Conservation (phyloP, 2,329 filamentous ascomycete species). For the Neofusicoccum laricinum region DNA sequence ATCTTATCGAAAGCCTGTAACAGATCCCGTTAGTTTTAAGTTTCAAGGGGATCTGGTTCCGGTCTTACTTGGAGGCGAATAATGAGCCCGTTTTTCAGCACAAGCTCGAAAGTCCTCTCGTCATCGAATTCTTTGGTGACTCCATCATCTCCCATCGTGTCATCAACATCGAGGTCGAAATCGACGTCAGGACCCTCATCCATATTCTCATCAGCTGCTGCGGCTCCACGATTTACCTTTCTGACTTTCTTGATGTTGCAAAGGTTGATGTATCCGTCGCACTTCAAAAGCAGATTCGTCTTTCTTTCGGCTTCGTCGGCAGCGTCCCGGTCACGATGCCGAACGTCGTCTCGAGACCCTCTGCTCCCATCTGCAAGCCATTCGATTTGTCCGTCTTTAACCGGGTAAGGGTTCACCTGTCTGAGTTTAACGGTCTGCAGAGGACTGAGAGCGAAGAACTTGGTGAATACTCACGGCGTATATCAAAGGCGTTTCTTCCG, state of each 20-base stretch:
- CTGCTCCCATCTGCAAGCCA: slow-evolving; percentile 52
- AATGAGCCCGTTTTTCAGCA: slow-evolving; percentile 60
- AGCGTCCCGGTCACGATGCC: slow-evolving; percentile 56
- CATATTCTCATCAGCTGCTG: slow-evolving; percentile 52
- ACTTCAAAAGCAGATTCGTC: slow-evolving; percentile 54
- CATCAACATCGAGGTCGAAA: slow-evolving; percentile 49
- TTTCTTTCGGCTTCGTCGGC: slow-evolving; percentile 58
- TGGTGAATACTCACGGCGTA: slow-evolving; percentile 43
- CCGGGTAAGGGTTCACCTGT: slow-evolving; percentile 56
- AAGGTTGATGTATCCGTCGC: slow-evolving; percentile 65
- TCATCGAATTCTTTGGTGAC: slow-evolving; percentile 53
- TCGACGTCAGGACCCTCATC: slow-evolving; percentile 54
- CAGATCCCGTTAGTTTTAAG: background rate
- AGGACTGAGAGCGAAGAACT: background rate
- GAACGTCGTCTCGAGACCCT: slow-evolving; percentile 43
- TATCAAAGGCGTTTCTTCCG: slow-evolving; percentile 56
- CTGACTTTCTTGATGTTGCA: slow-evolving; percentile 57
- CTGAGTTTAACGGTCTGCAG: background rate
- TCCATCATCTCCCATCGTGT: slow-evolving; percentile 52
- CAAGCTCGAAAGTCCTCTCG: slow-evolving; percentile 59
- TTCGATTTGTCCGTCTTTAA: slow-evolving; percentile 51
- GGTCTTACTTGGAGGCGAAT: slow-evolving; percentile 54
- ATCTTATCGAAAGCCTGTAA: slow-evolving; percentile 50
- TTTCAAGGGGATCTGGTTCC: background rate
- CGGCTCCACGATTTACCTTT: slow-evolving; percentile 51